Conservation (phyloP, 1,284 basidiomycete genomes). For the Somion occarium region DNA sequence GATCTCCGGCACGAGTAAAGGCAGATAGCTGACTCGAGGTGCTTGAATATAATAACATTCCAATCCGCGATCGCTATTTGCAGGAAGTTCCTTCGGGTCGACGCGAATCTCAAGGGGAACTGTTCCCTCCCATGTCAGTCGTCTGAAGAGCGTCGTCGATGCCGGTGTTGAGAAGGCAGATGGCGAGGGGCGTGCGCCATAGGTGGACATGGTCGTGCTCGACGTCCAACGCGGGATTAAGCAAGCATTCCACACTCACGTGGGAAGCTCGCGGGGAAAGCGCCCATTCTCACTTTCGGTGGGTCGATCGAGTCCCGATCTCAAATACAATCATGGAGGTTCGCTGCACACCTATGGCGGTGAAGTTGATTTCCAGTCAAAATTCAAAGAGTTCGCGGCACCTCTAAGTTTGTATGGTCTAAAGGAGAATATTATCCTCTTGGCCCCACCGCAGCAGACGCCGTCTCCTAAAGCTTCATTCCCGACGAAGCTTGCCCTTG, state of each 20-base stretch:
- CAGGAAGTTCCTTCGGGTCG: conserved; percentile 80
- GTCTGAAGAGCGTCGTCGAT: conserved; percentile 70
- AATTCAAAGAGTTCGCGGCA: too few relatives aligned
- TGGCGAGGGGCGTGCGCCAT: conserved; percentile 50
- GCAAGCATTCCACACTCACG: neutral
- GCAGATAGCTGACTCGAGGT: conserved; percentile 86
- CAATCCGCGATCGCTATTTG: conserved; percentile 80
- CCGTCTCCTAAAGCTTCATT: too few relatives aligned
- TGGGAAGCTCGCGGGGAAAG: neutral
- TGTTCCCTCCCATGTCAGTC: conserved; percentile 81
- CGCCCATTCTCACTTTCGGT: neutral
- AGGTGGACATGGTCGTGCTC: conserved; percentile 47
- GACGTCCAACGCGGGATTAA: neutral
- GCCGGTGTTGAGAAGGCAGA: conserved; percentile 49
- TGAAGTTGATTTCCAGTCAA: too few relatives aligned
- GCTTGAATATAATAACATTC: conserved; percentile 86
- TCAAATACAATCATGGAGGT: too few relatives aligned
- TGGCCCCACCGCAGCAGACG: too few relatives aligned
- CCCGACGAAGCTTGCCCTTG: too few relatives aligned
- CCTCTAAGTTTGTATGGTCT: too few relatives aligned
- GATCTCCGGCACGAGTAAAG: conserved; percentile 84
- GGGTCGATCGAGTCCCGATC: neutral
- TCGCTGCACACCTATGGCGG: too few relatives aligned
- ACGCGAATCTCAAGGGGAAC: conserved; percentile 83
- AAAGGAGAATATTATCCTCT: too few relatives aligned